Base-by-base conservation (phyloP, 768 basidiomycete genomes). In the Lactifluus echinatus region DNA sequence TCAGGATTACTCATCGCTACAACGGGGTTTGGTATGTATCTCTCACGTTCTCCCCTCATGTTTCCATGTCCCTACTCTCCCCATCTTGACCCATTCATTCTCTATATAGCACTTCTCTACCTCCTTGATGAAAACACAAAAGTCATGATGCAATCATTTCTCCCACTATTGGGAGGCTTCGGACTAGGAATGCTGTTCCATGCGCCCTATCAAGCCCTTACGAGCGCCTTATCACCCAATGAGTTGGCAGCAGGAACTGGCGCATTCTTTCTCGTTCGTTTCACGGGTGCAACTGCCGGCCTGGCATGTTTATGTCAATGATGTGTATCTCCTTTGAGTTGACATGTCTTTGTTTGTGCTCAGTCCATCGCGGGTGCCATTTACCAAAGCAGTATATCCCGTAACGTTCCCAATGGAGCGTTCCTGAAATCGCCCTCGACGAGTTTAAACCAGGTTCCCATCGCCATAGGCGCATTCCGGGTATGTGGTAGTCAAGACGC, bases 131-230 rank as follows among this genome's bases (percentile, higher is more conserved):
- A 82, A 56, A 65, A 73, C 48, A 76, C 86, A 8, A 65, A 70
- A 40, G 66, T 71, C 31, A 61, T 69, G 15, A 58, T 72, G 36
- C 83, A 88, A 68, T 67, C 72, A 37, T 52, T 75, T n/a, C 85
- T 79, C 67, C 84, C 87, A 7, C 71, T 92, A 37, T 73, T 90
- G 56, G 79, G 85, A 47, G 90, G 90, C 15, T 70, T 88, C 33
- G 89, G 89, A 10, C 67, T 93, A 56, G 89, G 90, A 37, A 84
- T 91, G 80, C 72, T 91, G 26, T 90, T 91, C 70, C 89, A 91
- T 66, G 83, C 89, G 0, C 90, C 90, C 8, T 90, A 89, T 65
- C 87, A 89, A 66, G 79, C 89, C 8, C 87, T 92, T 67, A 80
- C 80, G 48, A 77, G 76, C 57, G 80, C 84, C 12, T 69, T 92